Base-by-base conservation (phyloP, 2,329 filamentous ascomycete species). In the Trichoderma harzianum region DNA sequence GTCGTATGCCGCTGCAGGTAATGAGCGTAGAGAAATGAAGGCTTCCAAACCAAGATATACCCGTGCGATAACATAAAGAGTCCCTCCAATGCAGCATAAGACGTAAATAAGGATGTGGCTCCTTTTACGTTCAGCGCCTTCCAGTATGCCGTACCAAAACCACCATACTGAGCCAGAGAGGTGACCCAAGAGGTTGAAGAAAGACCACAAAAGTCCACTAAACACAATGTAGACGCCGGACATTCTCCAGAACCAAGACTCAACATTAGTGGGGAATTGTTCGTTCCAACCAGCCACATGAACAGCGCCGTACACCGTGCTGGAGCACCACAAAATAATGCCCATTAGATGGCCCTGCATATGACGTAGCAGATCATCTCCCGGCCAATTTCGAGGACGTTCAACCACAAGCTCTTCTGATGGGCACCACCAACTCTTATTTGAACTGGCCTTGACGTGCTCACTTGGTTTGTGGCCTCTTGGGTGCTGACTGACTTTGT, bases 371-470 rank as follows among this genome's bases (percentile, higher is more conserved):
- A 73, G 10, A 28, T 71, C 69, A 8, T 73, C 62, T 36, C 61
- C 53, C 5, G 72, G 72, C 72, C 62, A 73, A 16, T 73, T 73
- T 57, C 68, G 21, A 18, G 68, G 67, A 4, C 61, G 68, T 26
- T 67, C 60, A 16, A 71, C 67, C 7, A 72, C 71, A 12, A 72
- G 67, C 34, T 72, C 67, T 30, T 72, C 71, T 21, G 67, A 70
- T 14, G 53, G n/a, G n/a, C 71, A 72, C 57, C 57, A 60, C 57
- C 57, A 60, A 7, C 57, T 60, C 32, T 12, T 32, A 16, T 60
- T 60, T 34, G 57, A n/a, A 30, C 18, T 32, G 4, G 28, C 16
- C 11, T 60, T 60, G 18, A 32, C 18, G 24, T 60, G 14, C 3
- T 60, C 18, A 32, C 57, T 60, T 34, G 57, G 28, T 11, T 60